Conservation (phyloP, 1,139 yeast genomes). For the Yamadazyma mexicana region DNA sequence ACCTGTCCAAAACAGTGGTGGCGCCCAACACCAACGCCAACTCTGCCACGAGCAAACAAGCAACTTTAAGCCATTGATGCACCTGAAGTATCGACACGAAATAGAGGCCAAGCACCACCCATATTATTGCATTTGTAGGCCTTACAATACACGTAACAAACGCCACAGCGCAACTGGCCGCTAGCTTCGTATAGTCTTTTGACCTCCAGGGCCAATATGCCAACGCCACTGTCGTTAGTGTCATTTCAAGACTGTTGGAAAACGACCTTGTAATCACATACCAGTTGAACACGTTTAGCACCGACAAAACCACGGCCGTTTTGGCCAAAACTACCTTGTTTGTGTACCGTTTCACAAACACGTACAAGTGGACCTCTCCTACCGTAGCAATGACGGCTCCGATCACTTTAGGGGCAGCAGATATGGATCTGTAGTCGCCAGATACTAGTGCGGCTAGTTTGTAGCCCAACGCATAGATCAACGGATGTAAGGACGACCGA, state of each 20-base stretch:
- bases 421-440: slow-evolving; percentile 16
- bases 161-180: slow-evolving; percentile 35
- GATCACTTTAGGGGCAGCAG: slow-evolving; percentile 57
- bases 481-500: slow-evolving; percentile 80
- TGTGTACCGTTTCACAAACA: slow-evolving; percentile 43
- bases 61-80: not conserved
- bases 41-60: slow-evolving; percentile 6
- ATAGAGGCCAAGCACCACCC: slow-evolving; percentile 60
- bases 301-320: slow-evolving; percentile 50
- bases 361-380: slow-evolving; percentile 65
- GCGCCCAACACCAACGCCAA: slow-evolving; percentile 8
- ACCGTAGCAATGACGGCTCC: slow-evolving; percentile 71
- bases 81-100: slow-evolving; percentile 7
- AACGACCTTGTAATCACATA: slow-evolving; percentile 79
- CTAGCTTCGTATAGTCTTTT: slow-evolving; percentile 14
- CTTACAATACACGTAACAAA: slow-evolving; percentile 64
- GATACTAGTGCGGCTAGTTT: slow-evolving; percentile 17
- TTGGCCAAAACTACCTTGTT: slow-evolving; percentile 41
- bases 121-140: slow-evolving; percentile 79
- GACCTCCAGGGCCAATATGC: slow-evolving; percentile 70
- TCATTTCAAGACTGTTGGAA: slow-evolving; percentile 79
- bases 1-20: slow-evolving; percentile 47
- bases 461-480: slow-evolving; percentile 56
- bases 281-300: slow-evolving; percentile 82
- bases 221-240: slow-evolving; percentile 68